Conservation (phyloP, 164 flowering plant genomes). For the Vitis cinerea region DNA sequence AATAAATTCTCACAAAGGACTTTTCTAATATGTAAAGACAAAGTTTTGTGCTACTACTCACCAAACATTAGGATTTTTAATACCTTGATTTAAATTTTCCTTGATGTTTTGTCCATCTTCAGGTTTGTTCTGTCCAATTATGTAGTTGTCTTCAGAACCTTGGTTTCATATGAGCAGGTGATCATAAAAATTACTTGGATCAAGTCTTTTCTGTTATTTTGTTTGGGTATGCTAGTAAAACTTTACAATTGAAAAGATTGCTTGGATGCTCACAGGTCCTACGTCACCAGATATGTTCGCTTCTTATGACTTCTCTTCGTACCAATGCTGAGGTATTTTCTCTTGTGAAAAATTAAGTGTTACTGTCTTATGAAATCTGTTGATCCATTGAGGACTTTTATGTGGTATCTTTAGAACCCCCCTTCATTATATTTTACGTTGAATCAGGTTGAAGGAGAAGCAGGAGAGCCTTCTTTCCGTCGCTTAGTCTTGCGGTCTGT, state of each 20-base stretch:
- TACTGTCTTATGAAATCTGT: background rate
- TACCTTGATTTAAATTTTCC: background rate
- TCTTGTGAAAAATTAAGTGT: background rate
- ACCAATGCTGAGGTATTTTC: slow-evolving; percentile 78
- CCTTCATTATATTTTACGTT: slow-evolving; percentile 8
- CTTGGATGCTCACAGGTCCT: slow-evolving; percentile 54
- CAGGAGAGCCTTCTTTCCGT: slow-evolving; percentile 90
- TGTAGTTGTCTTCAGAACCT: slow-evolving; percentile 69
- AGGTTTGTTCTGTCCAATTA: slow-evolving; percentile 92
- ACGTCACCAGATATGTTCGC: slow-evolving; percentile 92
- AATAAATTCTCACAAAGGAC: background rate
- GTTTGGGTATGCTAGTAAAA: slow-evolving; percentile 9
- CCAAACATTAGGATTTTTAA: background rate
- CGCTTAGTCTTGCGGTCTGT: slow-evolving; percentile 96
- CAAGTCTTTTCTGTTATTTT: background rate
- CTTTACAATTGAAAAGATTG: slow-evolving; percentile 7
- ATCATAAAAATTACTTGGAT: slow-evolving; percentile 1
- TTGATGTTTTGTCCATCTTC: slow-evolving; percentile 18
- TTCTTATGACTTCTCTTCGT: slow-evolving; percentile 96
- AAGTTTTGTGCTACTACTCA: background rate
- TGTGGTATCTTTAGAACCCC: background rate
- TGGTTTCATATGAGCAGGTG: slow-evolving; percentile 87
- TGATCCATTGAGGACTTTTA: background rate
- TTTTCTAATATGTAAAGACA: background rate
- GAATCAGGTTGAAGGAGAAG: slow-evolving; percentile 86